These are phyloP conservation scores for Huiozyma sinensis DNA, from an alignment of 805 yeast genomes.

Conservation along the genomic window DNA sequence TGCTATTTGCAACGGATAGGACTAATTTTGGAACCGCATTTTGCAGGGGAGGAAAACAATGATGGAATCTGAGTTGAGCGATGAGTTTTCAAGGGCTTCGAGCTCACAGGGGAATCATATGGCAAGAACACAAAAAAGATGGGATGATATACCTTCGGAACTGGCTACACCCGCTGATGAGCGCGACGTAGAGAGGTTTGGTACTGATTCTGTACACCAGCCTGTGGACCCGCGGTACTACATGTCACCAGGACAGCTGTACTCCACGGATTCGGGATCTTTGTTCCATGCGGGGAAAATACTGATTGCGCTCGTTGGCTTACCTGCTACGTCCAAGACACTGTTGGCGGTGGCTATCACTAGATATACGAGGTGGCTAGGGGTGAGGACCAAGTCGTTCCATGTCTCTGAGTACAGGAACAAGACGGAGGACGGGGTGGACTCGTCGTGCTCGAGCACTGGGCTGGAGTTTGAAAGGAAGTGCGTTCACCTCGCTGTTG, in stretches of 20 bases:
- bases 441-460: slow-evolving; percentile 28
- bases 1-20: too few relatives aligned
- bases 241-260: slow-evolving; percentile 84
- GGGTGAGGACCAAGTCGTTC: slow-evolving; percentile 84
- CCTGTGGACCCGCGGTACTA: slow-evolving; percentile 31
- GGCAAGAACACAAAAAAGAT: slow-evolving; percentile 43
- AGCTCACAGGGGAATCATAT: slow-evolving; percentile 14
- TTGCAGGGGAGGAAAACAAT: not conserved
- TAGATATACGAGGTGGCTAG: slow-evolving; percentile 89
- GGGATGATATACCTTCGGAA: slow-evolving; percentile 23
- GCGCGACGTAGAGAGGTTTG: not conserved
- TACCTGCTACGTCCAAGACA: slow-evolving; percentile 95
- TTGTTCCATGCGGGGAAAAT: slow-evolving; percentile 93
- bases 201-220: slow-evolving; percentile 56
- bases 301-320: slow-evolving; percentile 77
- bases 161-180: not conserved
- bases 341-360: slow-evolving; percentile 85
- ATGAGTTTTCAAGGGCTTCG: too few relatives aligned
- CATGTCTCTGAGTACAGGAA: slow-evolving; percentile 82
- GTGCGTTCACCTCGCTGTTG: slow-evolving; percentile 52
- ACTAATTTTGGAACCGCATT: too few relatives aligned
- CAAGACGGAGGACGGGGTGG: slow-evolving; percentile 30
- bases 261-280: slow-evolving; percentile 85
- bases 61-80: too few relatives aligned
- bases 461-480: slow-evolving; percentile 45